Percentiles rank a stretch among this genome's conserved stretches.
phyloP scores from a whole-genome alignment of 2,329 filamentous ascomycete species.

The Helotiales sp. region DNA sequence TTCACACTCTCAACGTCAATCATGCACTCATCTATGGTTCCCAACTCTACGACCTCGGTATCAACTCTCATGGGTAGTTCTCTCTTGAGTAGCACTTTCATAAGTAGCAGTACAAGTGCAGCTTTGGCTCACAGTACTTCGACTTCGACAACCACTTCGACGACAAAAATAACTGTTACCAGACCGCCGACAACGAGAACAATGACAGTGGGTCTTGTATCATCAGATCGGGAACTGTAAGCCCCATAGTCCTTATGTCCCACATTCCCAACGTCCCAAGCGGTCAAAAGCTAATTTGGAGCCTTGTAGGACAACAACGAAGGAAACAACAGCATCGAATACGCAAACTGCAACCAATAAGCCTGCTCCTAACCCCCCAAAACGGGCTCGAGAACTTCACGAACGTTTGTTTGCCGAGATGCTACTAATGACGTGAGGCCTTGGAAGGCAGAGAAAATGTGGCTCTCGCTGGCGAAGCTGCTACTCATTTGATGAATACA shows the following conservation, averaged over 20 bases:
- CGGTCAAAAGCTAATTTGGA: neutral
- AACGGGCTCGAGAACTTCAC: neutral
- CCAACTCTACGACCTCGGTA: constrained; percentile 11
- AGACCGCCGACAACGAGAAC: constrained; percentile 1
- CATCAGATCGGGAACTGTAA: neutral
- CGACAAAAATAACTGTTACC: constrained; percentile 2
- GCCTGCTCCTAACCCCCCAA: neutral
- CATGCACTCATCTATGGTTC: constrained; percentile 12
- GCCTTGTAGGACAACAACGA: neutral
- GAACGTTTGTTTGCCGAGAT: neutral
- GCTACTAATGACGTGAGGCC: neutral
- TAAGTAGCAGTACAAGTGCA: neutral
- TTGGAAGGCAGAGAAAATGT: neutral
- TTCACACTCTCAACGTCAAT: constrained; percentile 19
- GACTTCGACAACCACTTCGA: neutral
- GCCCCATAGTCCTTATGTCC: too few relatives aligned
- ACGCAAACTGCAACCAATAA: neutral
- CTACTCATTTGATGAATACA: neutral
- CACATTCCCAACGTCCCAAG: neutral
- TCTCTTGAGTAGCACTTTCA: too few relatives aligned
- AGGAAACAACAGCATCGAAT: too few relatives aligned
- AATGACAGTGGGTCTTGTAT: constrained; percentile 1
- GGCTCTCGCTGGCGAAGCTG: neutral
- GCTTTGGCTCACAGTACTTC: neutral
- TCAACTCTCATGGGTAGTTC: constrained; percentile 12